phyloP scores from a whole-genome alignment of 768 basidiomycete species.

The Kwoniella sp. region DNA sequence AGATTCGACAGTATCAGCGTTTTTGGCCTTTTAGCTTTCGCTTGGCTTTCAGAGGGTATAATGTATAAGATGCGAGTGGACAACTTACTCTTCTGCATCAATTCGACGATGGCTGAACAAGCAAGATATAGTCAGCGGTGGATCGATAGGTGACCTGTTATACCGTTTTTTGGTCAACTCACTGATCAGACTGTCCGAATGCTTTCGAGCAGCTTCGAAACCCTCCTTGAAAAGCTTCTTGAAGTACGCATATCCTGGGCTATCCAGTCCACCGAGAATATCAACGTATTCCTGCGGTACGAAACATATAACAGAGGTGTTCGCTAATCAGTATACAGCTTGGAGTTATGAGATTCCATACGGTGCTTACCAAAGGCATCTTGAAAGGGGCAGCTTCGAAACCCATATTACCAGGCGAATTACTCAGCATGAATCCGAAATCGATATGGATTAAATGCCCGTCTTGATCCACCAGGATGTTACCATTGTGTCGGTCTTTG shows the following conservation, averaged over 20 bases:
- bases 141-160: neutral
- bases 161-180: conserved; percentile 52
- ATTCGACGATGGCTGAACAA: conserved; percentile 73
- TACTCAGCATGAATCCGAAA: conserved; percentile 96
- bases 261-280: conserved; percentile 82
- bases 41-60: too few relatives aligned
- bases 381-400: conserved; percentile 99
- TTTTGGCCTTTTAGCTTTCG: too few relatives aligned
- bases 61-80: neutral
- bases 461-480: conserved; percentile 91
- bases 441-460: conserved; percentile 95
- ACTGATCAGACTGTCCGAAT: conserved; percentile 95
- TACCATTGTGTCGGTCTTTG: conserved; percentile 98
- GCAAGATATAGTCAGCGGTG: conserved; percentile 18
- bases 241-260: conserved; percentile 79
- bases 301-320: neutral
- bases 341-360: neutral
- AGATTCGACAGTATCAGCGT: neutral
- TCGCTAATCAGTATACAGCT: neutral
- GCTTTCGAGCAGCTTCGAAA: conserved; percentile 90
- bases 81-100: conserved; percentile 89
- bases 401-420: conserved; percentile 94
- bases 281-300: conserved; percentile 77
- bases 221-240: conserved; percentile 84
- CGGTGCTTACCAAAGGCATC: conserved; percentile 64